Base-by-base conservation (phyloP, 2,329 filamentous ascomycete genomes). In the Cordyceps javanica region DNA sequence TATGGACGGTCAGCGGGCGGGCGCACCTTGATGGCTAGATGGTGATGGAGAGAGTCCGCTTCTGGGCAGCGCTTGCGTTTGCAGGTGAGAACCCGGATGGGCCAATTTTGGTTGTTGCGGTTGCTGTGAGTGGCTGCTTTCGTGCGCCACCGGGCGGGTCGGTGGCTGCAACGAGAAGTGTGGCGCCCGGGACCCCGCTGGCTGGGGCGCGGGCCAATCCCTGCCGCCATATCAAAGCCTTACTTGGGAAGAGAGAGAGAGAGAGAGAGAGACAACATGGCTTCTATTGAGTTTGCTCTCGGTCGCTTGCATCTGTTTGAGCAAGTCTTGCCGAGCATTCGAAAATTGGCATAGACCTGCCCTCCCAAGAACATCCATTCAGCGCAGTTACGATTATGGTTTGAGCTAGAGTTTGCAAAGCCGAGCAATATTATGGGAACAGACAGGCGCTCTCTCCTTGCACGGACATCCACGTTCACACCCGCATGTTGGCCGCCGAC, bases 71-170 rank as follows among this genome's bases (percentile, higher is more conserved):
- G 16, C 16, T 42, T 11, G 26, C 10, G 34, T 19, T 28, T 23
- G 11, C 4, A 23, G 23, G 30, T 42, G 58, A 60, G 58, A 57
- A 60, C 58, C 58, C 49, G 50, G 58, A 60, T 60, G 58, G 58
- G 21, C 48, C 53, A 30, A 41, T 57, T 45, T 5, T 34, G 46
- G 38, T 14, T 2, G 16, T 38, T 36, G 14, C 30, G 10, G 19
- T 5, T 13, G n/a, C 28, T 50, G 26, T 57, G 55, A 57, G 36
- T 51, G 55, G 55, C 46, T 57, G 46, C 23, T 30, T 48, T 11
- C 21, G 44, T 39, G 42, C 42, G 41, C 53, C 32, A 21, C 30
- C 9, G 11, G 41, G 34, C 32, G 42, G 25, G 23, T 42, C 28
- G 26, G 39, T n/a, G 21, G 28, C 19, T 21, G 21, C 25, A 28